phyloP scores from a whole-genome alignment of 805 yeast genomes.

The Brettanomyces anomalus region DNA sequence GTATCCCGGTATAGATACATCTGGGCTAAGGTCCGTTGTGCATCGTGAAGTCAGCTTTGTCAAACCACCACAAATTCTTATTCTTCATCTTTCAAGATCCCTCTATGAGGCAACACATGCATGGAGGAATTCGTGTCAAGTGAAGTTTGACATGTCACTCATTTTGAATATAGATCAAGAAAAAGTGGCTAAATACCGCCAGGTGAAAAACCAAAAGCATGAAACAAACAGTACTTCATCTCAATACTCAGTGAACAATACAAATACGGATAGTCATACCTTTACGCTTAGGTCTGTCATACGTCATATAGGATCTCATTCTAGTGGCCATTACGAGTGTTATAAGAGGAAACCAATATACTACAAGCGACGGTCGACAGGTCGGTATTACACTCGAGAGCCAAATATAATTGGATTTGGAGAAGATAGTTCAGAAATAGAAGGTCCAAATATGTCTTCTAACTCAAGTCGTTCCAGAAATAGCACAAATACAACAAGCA shows the following conservation, averaged over 20 bases:
- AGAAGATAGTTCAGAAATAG: no score
- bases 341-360: constrained; percentile 66
- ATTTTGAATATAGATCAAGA: constrained; percentile 31
- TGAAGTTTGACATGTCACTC: constrained; percentile 49
- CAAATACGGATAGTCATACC: not conserved
- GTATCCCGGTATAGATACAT: constrained; percentile 25
- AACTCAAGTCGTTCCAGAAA: not conserved
- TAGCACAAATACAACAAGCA: not conserved
- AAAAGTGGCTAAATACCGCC: constrained; percentile 9
- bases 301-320: constrained; percentile 83
- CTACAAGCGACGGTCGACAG: constrained; percentile 29
- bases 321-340: constrained; percentile 87
- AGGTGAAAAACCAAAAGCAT: no score
- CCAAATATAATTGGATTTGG: not conserved
- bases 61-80: constrained; percentile 60
- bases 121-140: constrained; percentile 67
- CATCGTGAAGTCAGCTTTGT: constrained; percentile 54
- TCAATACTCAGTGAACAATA: not conserved
- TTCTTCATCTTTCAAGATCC: constrained; percentile 83
- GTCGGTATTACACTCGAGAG: constrained; percentile 14
- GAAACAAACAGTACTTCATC: not conserved
- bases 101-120: constrained; percentile 59
- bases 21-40: constrained; percentile 49
- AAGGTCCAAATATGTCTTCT: no score
- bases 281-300: constrained; percentile 66